Percentiles rank a stretch among this genome's conserved stretches.
Evolutionary conservation across 768 basidiomycete genomes (phyloP).

Genomic region (Mycena capillaripes): DNA sequence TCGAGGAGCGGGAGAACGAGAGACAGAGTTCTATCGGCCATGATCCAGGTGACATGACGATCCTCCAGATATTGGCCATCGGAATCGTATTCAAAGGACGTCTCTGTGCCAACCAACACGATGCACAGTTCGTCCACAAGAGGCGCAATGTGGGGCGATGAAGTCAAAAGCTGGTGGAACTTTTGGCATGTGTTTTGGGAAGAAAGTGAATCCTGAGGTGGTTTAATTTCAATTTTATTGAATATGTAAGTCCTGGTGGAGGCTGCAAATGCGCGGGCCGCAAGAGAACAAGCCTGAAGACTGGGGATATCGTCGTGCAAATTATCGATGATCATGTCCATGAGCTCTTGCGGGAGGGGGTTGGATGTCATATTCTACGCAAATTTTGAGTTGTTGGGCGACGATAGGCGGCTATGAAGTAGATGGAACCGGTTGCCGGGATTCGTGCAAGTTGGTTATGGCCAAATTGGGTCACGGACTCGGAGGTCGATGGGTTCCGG

Average conservation of each 20-base stretch:
- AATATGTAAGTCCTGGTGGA: slow-evolving; percentile 3
- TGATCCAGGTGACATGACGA: slow-evolving; percentile 1
- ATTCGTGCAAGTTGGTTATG: too few species aligned
- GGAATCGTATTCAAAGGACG: not conserved
- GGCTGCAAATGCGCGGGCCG: not conserved
- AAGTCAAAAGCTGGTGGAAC: not conserved
- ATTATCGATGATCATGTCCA: slow-evolving; percentile 16
- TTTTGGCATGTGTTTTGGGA: not conserved
- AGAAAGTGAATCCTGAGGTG: not conserved
- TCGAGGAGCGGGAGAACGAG: slow-evolving; percentile 12
- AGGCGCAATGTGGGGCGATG: slow-evolving; percentile 1
- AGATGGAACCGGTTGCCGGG: too few species aligned
- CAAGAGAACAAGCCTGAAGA: slow-evolving; percentile 12
- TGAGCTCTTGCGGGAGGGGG: slow-evolving; percentile 20
- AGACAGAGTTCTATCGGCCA: not conserved
- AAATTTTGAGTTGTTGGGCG: too few species aligned
- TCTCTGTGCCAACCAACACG: slow-evolving; percentile 19
- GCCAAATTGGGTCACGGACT: too few species aligned
- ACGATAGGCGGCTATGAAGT: too few species aligned
- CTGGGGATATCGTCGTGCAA: too few species aligned
- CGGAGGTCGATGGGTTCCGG: too few species aligned
- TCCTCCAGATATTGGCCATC: not conserved
- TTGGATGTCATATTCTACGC: too few species aligned
- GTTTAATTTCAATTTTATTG: too few species aligned
- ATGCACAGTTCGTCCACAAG: slow-evolving; percentile 11